These are phyloP conservation scores for Trametes elegans DNA, from an alignment of 768 basidiomycete genomes.

Conservation along the genomic window DNA sequence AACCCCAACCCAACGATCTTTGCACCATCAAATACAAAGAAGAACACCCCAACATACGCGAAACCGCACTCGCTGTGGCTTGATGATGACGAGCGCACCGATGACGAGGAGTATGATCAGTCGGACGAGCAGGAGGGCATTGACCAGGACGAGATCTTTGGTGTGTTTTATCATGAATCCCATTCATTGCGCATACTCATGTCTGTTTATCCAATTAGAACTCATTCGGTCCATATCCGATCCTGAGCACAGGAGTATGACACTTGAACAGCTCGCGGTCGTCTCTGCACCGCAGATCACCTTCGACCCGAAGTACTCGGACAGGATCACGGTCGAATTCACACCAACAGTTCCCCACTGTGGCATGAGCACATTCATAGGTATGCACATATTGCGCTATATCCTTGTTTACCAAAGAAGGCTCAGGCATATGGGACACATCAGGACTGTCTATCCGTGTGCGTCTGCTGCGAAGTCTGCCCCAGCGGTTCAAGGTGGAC, in stretches of 20 bases:
- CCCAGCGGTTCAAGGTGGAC: constrained; percentile 92
- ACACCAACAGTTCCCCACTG: constrained; percentile 98
- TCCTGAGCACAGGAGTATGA: constrained; percentile 89
- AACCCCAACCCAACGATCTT: constrained; percentile 93
- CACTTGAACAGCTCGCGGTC: constrained; percentile 91
- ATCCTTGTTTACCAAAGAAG: background rate
- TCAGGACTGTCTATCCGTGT: constrained; percentile 95
- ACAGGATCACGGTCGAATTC: constrained; percentile 83
- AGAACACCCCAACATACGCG: constrained; percentile 39
- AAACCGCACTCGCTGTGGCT: constrained; percentile 58
- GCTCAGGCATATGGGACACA: background rate
- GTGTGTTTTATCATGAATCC: constrained; percentile 38
- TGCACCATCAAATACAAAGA: constrained; percentile 44
- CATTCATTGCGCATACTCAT: background rate
- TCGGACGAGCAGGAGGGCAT: constrained; percentile 59
- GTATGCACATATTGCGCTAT: constrained; percentile 45
- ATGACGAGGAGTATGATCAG: constrained; percentile 37
- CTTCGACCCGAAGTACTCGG: constrained; percentile 43
- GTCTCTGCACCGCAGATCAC: constrained; percentile 87
- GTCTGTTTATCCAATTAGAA: constrained; percentile 47
- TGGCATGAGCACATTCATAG: constrained; percentile 95
- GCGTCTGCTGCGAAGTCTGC: constrained; percentile 83
- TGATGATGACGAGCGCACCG: constrained; percentile 30
- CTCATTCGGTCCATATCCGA: constrained; percentile 90
- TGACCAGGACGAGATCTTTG: constrained; percentile 91